Base-by-base conservation (phyloP, 2,329 filamentous ascomycete genomes). In the Blastomyces percursus region DNA sequence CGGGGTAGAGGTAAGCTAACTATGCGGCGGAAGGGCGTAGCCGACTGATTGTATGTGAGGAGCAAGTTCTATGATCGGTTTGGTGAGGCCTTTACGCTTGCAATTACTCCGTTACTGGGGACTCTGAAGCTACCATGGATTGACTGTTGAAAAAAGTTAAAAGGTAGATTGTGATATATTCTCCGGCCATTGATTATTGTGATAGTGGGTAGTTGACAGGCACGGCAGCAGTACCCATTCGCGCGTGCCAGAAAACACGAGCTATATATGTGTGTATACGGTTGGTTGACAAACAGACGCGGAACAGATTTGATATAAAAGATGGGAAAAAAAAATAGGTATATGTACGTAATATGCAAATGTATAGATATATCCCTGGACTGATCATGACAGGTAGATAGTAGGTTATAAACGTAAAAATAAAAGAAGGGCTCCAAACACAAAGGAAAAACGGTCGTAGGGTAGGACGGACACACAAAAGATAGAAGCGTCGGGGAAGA, bases 321-420 rank as follows among this genome's bases (percentile, higher is more conserved):
- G 7, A 35, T 35, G 1, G n/a, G 6, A 54, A 54, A 32, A 2
- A 32, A 42, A 56, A 24, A n/a, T 42, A 57, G 54, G 54, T 42
- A 57, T 57, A 57, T 57, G 35, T 57, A 57, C 54, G 54, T 42
- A 57, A 14, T 21, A 27, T 42, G 35, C 35, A 57, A 44, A 44
- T 16, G n/a, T 21, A 57, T 40, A 55, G 32, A 38, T 38, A 38
- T 38, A 24, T 12, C 32, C 54, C 32, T 14, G 9, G 35, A 19
- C 35, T 42, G 32, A 42, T 42, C 32, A 57, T 40, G 32, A 42
- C 35, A 40, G 35, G 14, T 32, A 32, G 30, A 5, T 44, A 40
- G 35, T 27, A 42, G 21, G 35, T 42, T 24, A 57, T 32, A 40
- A 57, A 19, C 1, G 24, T 24, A 56, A 27, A 16, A 38, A 40